Base-by-base conservation (phyloP, 176 grass and related monocot species). In the Bothriochloa decipiens region DNA sequence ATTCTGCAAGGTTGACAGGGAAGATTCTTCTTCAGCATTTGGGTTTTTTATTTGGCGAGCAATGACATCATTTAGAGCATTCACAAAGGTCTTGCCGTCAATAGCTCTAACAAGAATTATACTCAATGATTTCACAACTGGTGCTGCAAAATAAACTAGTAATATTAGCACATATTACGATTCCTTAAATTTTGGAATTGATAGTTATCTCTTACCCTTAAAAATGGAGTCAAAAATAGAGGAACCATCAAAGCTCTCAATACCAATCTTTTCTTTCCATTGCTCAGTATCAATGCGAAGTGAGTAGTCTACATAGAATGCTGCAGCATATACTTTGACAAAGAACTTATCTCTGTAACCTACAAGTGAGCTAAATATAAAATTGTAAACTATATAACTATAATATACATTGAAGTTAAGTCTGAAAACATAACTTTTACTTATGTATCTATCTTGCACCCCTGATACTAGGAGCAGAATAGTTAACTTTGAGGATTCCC, bases 321-420 rank as follows among this genome's bases (percentile, higher is more conserved):
- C 92, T 18, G 88, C 95, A 85, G 88, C 90, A 86, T 94, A 97
- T 87, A 97, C 82, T 86, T 97, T 97, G 52, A 97, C 84, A 84
- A 97, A 97, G 37, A 97, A 91, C 84, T 93, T 94, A 9, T 97
- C 95, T 86, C 95, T 97, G 82, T 86, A 97, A 87, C 95, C 92
- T 97, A 85, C 65, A 90, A 88, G 78, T 77, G n/a, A 83, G 70
- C 43, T 76, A 84, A 73, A 70, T 82, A 79, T 78, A 36, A 83
- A 89, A 74, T 60, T 78, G 36, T 7, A 39, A 82, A 74, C 25
- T 35, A 40, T 75, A 79, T 75, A 79, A 52, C 62, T 25, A 74
- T 20, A 70, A 18, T 41, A 22, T 49, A 63, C 39, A 46, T 11
- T 11, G 16, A 70, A 8, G 13, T 40, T 64, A 83, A 71, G 63